These are phyloP conservation scores for Aspergillus indologenus DNA, from an alignment of 495 filamentous ascomycete genomes.

Conservation along the genomic window DNA sequence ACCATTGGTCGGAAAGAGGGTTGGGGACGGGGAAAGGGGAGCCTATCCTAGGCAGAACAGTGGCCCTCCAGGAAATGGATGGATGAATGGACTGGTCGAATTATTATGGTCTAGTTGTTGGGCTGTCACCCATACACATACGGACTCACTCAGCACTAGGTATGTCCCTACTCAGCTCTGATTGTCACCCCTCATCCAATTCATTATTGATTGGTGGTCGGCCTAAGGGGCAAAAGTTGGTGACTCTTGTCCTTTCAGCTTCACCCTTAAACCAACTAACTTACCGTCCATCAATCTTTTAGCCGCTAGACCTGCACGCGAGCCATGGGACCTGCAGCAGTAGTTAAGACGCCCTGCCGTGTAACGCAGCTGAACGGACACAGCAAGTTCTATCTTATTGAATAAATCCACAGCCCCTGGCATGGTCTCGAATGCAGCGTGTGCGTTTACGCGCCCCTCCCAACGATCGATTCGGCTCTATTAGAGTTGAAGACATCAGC, in stretches of 20 bases:
- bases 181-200: not conserved
- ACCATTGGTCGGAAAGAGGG: not conserved
- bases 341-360: conserved; percentile 16
- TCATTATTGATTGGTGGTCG: not conserved
- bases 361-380: conserved; percentile 12
- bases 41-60: not conserved
- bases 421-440: conserved; percentile 11
- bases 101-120: too few species aligned
- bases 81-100: too few species aligned
- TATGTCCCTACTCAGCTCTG: not conserved
- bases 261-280: conserved; percentile 1
- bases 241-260: conserved; percentile 8
- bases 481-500: conserved; percentile 17
- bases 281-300: not conserved
- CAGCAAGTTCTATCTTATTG: not conserved
- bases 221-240: not conserved
- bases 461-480: conserved; percentile 4
- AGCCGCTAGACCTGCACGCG: conserved; percentile 10
- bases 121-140: too few species aligned
- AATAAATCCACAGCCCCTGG: conserved; percentile 16
- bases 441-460: conserved; percentile 2
- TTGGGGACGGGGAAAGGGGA: conserved; percentile 1
- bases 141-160: too few species aligned
- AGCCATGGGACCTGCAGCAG: conserved; percentile 18
- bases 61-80: not conserved